Base-by-base conservation (phyloP, 1,284 basidiomycete genomes). In the Acaromyces ingoldii region DNA sequence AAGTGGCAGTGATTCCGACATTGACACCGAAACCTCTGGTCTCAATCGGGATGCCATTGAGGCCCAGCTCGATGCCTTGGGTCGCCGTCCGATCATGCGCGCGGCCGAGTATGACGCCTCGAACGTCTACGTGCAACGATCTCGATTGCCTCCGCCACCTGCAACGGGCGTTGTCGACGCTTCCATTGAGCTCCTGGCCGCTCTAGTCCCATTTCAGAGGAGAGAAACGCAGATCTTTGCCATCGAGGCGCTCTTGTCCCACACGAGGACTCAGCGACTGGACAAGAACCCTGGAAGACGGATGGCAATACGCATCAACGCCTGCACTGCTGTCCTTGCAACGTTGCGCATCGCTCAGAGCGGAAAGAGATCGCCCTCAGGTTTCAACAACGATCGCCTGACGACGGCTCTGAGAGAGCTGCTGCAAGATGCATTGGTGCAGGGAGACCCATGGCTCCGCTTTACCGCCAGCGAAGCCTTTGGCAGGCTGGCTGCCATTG, bases 261-360 rank as follows among this genome's bases (percentile, higher is more conserved):
- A 82, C 25, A 81, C 83, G 2, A 81, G 82, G 17, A 91, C 89
- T 3, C 79, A 83, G 3, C 91, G 88, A 73, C 80, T 91, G 25
- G 93, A 97, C 55, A 86, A 83, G 75, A 96, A 96, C 70, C 82
- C 85, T 0, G 93, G 90, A 0, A 80, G 93, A n/a, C 88, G 86
- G 70, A 85, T 88, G 19, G 92, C 93, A 0, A 85, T 93, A 0
- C 78, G 85, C 17, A 81, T 90, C 52, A 98, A 98, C 76, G 82
- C 85, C 3, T 81, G 85, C 6, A 81, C 89, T n/a, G 89, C 89
- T 0, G 70, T 96, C 21, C 80, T 88, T 17, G 81, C 87, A n/a
- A 81, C 87, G 1, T 79, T 97, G 22, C 79, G 86, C 7, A 52
- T 58, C 6, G 65, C 71, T 10, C 52, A 55, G 24, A 51, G 37